Base-by-base conservation (phyloP, 2,329 filamentous ascomycete genomes). In the Daldinia sp. region DNA sequence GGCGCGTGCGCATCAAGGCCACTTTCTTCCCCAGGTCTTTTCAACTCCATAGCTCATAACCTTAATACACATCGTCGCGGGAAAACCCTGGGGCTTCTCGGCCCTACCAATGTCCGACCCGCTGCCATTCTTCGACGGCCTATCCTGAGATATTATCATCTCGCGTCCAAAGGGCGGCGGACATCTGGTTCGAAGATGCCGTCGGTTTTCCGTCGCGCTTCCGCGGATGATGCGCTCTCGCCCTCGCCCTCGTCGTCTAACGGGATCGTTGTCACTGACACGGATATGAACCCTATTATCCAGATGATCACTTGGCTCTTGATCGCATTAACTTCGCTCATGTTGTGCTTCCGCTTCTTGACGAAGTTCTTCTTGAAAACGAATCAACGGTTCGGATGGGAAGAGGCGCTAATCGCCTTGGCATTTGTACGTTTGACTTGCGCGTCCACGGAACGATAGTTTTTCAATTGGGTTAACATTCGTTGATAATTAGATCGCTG, bases 291-390 rank as follows among this genome's bases (percentile, higher is more conserved):
- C 33, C 69, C 69, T 12, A 72, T 72, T 62, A 39, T 64, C 26
- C 69, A 73, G 50, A 68, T 69, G 62, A 50, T 67, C 3, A 73
- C 72, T n/a, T 74, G 72, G 72, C 58, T 74, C 1, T 59, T 74
- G 13, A 67, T 73, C 6, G 71, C 70, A 5, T 46, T 74, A 18
- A 65, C 63, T 3, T 69, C 68, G 4, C 70, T 74, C 13, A 67
- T 73, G 60, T 39, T 73, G 7, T 54, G 68, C 54, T 72, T 72
- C 42, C 69, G 71, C 18, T 66, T 71, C 30, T 58, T 74, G n/a
- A 73, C 72, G 1, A 70, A 66, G 28, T 71, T 72, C 20, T 72
- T 65, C 64, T 60, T 73, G 60, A 74, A 73, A 57, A 64, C 67
- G 35, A 68, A 62, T 13, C 63, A 66, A 33, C 64, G 67, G 7